Conservation (phyloP, 768 basidiomycete genomes). For the Suillus paluster region DNA sequence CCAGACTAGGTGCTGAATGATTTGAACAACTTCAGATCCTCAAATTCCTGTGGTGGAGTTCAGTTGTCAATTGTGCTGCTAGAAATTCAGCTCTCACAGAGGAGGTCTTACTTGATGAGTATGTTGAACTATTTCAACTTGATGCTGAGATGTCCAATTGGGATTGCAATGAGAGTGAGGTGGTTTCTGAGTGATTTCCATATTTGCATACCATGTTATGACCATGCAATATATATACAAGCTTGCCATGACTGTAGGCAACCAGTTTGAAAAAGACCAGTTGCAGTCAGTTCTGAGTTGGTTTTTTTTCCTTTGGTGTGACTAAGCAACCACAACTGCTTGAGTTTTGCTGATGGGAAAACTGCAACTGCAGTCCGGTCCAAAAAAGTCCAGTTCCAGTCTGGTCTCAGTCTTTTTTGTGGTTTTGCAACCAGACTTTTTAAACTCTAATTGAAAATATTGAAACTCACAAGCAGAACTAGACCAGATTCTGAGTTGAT, state of each 20-base stretch:
- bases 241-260: not conserved
- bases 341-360: too few relatives aligned
- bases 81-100: conserved; percentile 10
- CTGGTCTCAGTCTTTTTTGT: too few relatives aligned
- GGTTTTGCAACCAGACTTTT: too few relatives aligned
- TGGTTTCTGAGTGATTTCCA: not conserved
- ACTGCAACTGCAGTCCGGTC: too few relatives aligned
- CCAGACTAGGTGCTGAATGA: conserved; percentile 4
- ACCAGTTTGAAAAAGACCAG: not conserved
- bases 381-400: too few relatives aligned
- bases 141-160: not conserved
- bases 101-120: conserved; percentile 8
- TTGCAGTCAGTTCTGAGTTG: not conserved
- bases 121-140: not conserved
- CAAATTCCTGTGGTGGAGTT: conserved; percentile 14
- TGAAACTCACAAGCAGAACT: too few relatives aligned
- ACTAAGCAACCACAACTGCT: too few relatives aligned
- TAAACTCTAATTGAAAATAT: too few relatives aligned
- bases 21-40: conserved; percentile 17
- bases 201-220: too few relatives aligned
- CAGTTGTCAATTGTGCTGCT: conserved; percentile 7
- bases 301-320: too few relatives aligned
- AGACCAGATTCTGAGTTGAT: too few relatives aligned
- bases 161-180: not conserved
- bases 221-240: too few relatives aligned